Evolutionary conservation across 441 rosid genomes (phyloP).

Genomic region (Populus trichocarpa): DNA sequence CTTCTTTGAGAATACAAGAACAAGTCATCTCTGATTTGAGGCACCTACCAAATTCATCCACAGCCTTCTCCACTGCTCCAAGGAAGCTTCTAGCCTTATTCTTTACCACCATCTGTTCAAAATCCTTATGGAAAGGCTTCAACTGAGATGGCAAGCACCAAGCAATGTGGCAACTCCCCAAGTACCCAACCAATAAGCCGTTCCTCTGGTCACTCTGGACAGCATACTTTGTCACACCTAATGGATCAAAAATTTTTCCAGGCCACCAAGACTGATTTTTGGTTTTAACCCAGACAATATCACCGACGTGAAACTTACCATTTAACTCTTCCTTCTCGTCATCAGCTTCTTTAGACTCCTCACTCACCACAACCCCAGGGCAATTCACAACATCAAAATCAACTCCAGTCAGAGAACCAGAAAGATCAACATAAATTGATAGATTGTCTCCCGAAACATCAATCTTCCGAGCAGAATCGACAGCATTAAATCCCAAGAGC

Average conservation of each 20-base stretch:
- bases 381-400: neutral
- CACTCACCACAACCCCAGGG: conserved; percentile 13
- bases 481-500: conserved; percentile 19
- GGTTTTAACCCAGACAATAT: conserved; percentile 71
- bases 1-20: conserved; percentile 34
- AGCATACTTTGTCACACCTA: conserved; percentile 26
- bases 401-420: no score
- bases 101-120: conserved; percentile 40
- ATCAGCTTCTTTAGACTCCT: conserved; percentile 22
- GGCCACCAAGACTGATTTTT: conserved; percentile 84
- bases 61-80: conserved; percentile 61
- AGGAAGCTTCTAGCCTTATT: conserved; percentile 46
- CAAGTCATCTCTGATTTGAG: conserved; percentile 57
- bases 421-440: no score
- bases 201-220: conserved; percentile 26
- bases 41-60: conserved; percentile 52
- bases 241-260: conserved; percentile 58
- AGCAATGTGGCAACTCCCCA: conserved; percentile 31
- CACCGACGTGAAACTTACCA: conserved; percentile 45
- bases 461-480: conserved; percentile 27
- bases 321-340: conserved; percentile 16
- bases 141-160: conserved; percentile 59
- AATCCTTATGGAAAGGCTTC: conserved; percentile 60
- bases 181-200: conserved; percentile 43
- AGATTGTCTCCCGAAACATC: no score